Conservation (phyloP, 1,284 basidiomycete species). For the Entoloma clypeatum region DNA sequence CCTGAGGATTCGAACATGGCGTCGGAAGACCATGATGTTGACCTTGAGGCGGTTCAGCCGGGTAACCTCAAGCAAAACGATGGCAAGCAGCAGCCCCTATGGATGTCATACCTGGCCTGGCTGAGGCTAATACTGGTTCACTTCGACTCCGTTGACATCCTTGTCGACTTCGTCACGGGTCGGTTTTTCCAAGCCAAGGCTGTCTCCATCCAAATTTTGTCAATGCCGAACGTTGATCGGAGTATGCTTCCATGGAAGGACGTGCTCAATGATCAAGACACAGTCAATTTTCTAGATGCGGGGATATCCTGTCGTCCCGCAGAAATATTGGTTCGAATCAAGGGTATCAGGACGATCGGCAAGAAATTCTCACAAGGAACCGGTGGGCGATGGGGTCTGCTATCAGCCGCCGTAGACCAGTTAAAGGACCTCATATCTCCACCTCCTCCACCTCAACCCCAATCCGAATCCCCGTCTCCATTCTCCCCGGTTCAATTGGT, state of each 20-base stretch:
- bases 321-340: too few relatives aligned
- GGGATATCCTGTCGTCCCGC: too few relatives aligned
- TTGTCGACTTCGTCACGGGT: too few relatives aligned
- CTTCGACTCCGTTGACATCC: slow-evolving; percentile 10
- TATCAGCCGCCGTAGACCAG: too few relatives aligned
- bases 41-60: background rate
- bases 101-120: slow-evolving; percentile 5
- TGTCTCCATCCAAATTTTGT: slow-evolving; percentile 6
- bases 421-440: too few relatives aligned
- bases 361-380: too few relatives aligned
- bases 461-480: too few relatives aligned
- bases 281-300: too few relatives aligned
- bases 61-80: background rate
- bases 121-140: slow-evolving; percentile 6
- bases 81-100: background rate
- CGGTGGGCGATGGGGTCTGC: too few relatives aligned
- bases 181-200: slow-evolving; percentile 3
- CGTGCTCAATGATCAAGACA: background rate
- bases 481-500: too few relatives aligned
- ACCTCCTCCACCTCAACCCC: too few relatives aligned
- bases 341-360: too few relatives aligned
- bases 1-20: background rate
- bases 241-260: slow-evolving; percentile 2
- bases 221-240: background rate
- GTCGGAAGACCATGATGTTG: background rate